Evolutionary conservation across 2,329 filamentous ascomycete species (phyloP), one percentile per base, ranked within the genome.

Genomic region (Escovopsis weberi): DNA sequence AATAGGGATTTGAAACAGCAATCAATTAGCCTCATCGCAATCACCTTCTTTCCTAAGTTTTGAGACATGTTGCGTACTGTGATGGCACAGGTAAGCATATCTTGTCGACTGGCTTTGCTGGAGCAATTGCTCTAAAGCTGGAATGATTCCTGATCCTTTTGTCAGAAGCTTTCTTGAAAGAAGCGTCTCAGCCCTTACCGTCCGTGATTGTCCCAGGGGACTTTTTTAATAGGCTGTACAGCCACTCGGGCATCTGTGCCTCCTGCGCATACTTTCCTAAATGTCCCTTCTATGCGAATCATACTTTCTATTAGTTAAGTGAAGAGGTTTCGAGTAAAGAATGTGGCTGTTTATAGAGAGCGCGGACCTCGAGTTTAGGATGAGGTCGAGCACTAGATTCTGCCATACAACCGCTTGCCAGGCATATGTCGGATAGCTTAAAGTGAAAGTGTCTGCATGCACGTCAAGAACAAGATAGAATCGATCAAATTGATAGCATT

Each of bases 51-150:
- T 71, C n/a, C 71, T 74, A 41, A 93, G 69, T 54, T 94, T 94
- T 41, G 83, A 85, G 26, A 96, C 72, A 54, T 95, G 88, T 39
- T 78, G 70, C 0, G 86, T 82, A 39, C 70, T 68, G 1, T 81
- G 73, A 53, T 87, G 78, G 58, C 88, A 95, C 32, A 94, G 67
- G 53, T 87, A 94, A 6, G 85, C 84, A 48, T 75, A 75, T 42
- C 74, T 67, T 1, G 85, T 82, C 4, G 50, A 50, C 0, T 48
- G 39, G 52, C 83, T 85, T 43, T 81, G 69, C 35, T 80, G 69
- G 37, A 84, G 73, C 10, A 87, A 65, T 47, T 74, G 70, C 18
- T 68, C 62, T 19, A 89, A 63, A 2, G 80, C 70, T 0, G 75
- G 71, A 42, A 87, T 67, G 9, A 86, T 64, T 11, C 71, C 72